Evolutionary conservation across 2,329 filamentous ascomycete genomes (phyloP).

Genomic region (Botrytis porri): DNA sequence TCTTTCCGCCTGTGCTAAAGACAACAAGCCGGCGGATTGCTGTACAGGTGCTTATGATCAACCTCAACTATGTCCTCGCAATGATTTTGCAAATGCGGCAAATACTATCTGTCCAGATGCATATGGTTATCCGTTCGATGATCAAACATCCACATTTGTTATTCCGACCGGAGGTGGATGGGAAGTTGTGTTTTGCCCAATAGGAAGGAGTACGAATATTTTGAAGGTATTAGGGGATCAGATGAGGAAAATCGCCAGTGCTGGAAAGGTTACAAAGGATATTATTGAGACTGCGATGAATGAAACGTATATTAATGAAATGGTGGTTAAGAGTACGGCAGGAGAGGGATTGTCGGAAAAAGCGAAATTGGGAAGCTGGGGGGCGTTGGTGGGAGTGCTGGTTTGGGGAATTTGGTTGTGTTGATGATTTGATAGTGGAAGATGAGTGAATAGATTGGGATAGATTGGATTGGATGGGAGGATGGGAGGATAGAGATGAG

Average conservation of each 20-base stretch:
- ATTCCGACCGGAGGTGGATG: conserved; percentile 69
- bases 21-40: conserved; percentile 65
- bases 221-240: conserved; percentile 50
- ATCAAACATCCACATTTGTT: conserved; percentile 58
- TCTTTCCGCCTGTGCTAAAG: conserved; percentile 71
- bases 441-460: not conserved
- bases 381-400: conserved; percentile 34
- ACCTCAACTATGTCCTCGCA: conserved; percentile 61
- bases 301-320: conserved; percentile 34
- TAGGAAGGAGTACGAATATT: conserved; percentile 58
- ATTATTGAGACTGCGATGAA: conserved; percentile 40
- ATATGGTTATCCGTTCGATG: conserved; percentile 71
- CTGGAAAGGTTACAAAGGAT: conserved; percentile 41
- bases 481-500: not conserved
- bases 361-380: conserved; percentile 27
- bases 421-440: not conserved
- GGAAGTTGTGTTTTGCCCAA: conserved; percentile 75
- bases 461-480: not conserved
- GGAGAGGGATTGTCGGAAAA: conserved; percentile 21
- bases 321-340: conserved; percentile 21
- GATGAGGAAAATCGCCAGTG: conserved; percentile 47
- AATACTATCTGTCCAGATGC: conserved; percentile 80
- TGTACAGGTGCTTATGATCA: conserved; percentile 68
- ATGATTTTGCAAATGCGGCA: conserved; percentile 64
- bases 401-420: conserved; percentile 32